Evolutionary conservation across 164 flowering plant genomes (phyloP).

Genomic region (Macadamia integrifolia): DNA sequence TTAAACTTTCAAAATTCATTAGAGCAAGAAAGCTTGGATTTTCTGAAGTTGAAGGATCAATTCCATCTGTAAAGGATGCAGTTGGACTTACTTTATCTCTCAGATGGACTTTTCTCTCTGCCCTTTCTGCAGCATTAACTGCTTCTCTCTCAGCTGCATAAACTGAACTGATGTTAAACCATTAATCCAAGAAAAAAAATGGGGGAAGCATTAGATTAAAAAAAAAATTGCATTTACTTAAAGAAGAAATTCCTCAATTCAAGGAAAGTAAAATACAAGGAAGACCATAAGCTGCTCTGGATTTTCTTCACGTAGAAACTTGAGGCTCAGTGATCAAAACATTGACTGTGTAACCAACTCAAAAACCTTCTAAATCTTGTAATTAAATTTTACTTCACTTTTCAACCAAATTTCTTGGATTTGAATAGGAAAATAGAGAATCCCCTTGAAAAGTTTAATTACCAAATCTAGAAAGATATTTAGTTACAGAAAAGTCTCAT

Average conservation of each 20-base stretch:
- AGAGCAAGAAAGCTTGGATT: neutral
- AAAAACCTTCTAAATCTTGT: too few species aligned
- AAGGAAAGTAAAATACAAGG: too few species aligned
- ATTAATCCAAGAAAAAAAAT: too few species aligned
- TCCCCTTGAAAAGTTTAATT: too few species aligned
- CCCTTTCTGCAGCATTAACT: conserved; percentile 86
- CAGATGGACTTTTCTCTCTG: conserved; percentile 72
- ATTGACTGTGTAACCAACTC: too few species aligned
- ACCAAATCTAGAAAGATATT: too few species aligned
- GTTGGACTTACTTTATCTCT: conserved; percentile 81
- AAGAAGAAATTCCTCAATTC: too few species aligned
- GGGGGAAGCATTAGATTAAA: neutral
- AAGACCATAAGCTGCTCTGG: neutral
- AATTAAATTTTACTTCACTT: neutral
- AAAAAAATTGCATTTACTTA: too few species aligned
- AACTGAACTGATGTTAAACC: neutral
- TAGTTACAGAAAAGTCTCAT: too few species aligned
- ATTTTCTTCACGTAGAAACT: neutral
- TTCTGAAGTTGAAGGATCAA: neutral
- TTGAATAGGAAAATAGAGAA: too few species aligned
- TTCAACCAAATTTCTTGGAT: neutral
- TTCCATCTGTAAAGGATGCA: neutral
- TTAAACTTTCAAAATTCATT: neutral
- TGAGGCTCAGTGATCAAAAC: too few species aligned
- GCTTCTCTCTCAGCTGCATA: conserved; percentile 90